Evolutionary conservation across 352 stramenopile genomes (phyloP), one percentile per base, ranked within the genome.

Genomic region (Pythium dissotocum): DNA sequence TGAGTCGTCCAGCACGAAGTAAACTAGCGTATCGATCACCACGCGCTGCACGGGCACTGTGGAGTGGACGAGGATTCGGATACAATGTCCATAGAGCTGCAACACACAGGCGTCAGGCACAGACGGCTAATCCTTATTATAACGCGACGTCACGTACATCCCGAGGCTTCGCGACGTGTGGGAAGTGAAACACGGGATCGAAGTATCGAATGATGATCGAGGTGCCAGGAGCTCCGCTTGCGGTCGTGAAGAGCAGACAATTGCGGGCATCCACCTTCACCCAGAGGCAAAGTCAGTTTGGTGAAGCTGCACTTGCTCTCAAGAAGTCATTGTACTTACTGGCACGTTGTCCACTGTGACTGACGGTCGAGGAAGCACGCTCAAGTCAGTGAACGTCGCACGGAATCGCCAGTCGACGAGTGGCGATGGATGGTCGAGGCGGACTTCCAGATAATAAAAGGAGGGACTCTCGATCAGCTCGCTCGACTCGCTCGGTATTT

Each of bases 361-460:
- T 2, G 71, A 73, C 16, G 70, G 67, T 2, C 55, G 44, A 26
- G 71, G 59, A 4, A 58, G 51, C 3, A 76, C 69, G 10, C 71
- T 83, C 9, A 75, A 59, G 28, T 89, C 80, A 0, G 72, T 82
- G 61, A 89, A 89, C 18, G 70, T 69, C 0, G 71, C 81, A 14
- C 73, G 73, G 53, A 89, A 89, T 0, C 66, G 61, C 79, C 81
- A 89, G 1, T 66, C 28, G 16, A 51, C 56, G 16, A 89, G 69
- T 24, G 70, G 68, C 30, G 77, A 62, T 10, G 77, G 65, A 18
- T 89, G 75, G 0, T 85, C 74, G 8, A 89, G 55, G 0, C 77
- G 68, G 21, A 89, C 59, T 44, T 89, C 81, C 32, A 89, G 58
- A 49, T 67, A 75, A 49, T 89, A 89, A 49, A 89, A 89, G 3